Evolutionary conservation across 2,329 filamentous ascomycete species (phyloP), one percentile per base, ranked within the genome.

Genomic region (Gremmenia infestans): DNA sequence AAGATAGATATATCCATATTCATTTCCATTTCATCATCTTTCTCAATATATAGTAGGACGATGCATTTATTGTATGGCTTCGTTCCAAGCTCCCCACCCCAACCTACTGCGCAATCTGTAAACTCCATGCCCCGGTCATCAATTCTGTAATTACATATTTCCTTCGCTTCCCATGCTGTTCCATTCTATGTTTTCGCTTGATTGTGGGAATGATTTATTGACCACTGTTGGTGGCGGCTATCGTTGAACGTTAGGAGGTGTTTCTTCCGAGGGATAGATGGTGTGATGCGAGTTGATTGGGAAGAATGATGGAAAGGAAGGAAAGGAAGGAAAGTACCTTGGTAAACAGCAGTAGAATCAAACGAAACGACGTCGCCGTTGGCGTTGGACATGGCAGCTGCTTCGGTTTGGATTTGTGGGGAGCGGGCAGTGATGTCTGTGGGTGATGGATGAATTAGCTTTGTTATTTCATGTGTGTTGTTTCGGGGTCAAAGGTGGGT

Each of bases 331-430:
- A 40, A 53, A 54, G 28, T 63, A 65, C 63, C 56, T 47, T 56
- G 53, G 57, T 62, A 60, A 3, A 68, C 65, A 37, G 28, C 36
- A 9, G 63, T 23, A 40, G 62, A 43, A 47, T 65, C 52, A 51
- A 69, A 68, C 14, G 46, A 32, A 28, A 68, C 56, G 15, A 68
- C 58, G 3, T 65, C 55, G 52, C 67, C 67, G 25, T 39, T 53
- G 1, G 60, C 60, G 43, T 65, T 55, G 19, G 49, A 57, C 67
- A 69, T 69, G 40, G 64, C 57, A 14, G 65, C 35, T 2, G 57
- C 54, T 39, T 64, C 64, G 36, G 63, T 54, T 17, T 55, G 25
- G 15, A 58, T 50, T 48, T 50, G 39, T 40, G 53, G 52, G 22
- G 47, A n/a, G 49, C 59, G 56, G 25, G 56, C 55, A 15, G 53